Evolutionary conservation across 78 protist species (phyloP).

Genomic region (Bodo saltans): DNA sequence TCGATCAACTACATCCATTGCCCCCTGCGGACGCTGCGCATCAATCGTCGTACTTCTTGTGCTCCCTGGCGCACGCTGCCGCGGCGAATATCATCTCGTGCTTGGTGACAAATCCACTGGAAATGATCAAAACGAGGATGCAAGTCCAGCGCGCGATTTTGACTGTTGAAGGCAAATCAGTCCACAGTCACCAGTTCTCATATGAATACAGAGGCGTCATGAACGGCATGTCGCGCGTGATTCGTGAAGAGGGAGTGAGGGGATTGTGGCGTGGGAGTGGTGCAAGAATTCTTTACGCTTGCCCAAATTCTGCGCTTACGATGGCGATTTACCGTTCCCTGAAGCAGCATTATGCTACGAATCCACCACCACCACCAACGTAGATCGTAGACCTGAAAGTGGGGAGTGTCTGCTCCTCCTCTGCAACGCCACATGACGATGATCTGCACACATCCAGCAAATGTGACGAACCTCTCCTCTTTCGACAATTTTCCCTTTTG

Average conservation of each 20-base stretch:
- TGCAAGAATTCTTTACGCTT: conserved; percentile 1
- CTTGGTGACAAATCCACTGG: conserved; percentile 40
- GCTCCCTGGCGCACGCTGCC: background rate
- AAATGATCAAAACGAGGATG: conserved; percentile 15
- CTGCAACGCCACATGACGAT: too few species aligned
- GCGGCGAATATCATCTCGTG: background rate
- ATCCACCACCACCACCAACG: too few species aligned
- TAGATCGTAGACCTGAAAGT: too few species aligned
- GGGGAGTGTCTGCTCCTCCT: too few species aligned
- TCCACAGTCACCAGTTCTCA: conserved; percentile 10
- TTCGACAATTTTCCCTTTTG: too few species aligned
- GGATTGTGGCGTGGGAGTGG: conserved; percentile 14
- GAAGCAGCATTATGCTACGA: too few species aligned
- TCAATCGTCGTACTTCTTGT: background rate
- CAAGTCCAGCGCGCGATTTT: conserved; percentile 17
- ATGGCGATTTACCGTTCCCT: background rate
- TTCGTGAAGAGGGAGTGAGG: background rate
- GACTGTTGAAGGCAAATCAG: background rate
- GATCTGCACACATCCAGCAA: too few species aligned
- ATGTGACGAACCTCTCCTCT: too few species aligned
- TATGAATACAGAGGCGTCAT: conserved; percentile 1
- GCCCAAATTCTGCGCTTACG: conserved; percentile 23
- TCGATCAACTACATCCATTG: background rate
- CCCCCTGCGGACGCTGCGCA: background rate
- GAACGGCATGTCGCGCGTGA: background rate